Evolutionary conservation across 1,284 basidiomycete species (phyloP).

Genomic region (Mycosarcoma mackinlayi): DNA sequence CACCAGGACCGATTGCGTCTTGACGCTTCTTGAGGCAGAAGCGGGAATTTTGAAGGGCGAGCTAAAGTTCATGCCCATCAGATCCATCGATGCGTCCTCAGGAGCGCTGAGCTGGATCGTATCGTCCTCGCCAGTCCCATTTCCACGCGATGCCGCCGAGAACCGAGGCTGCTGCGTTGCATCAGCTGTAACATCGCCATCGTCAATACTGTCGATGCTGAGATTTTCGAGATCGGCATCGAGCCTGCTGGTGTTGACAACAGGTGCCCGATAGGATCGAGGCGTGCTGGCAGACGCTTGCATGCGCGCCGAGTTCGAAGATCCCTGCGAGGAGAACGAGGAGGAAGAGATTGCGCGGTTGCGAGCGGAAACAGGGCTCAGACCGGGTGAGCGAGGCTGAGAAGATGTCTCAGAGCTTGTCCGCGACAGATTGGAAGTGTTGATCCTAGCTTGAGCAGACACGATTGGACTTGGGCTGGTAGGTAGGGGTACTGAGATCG

Average conservation of each 20-base stretch:
- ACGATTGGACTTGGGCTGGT: conserved; percentile 29
- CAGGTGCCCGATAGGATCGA: neutral
- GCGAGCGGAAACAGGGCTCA: conserved; percentile 21
- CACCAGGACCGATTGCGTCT: conserved; percentile 18
- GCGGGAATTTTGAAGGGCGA: conserved; percentile 42
- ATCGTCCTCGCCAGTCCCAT: conserved; percentile 36
- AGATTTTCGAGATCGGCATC: conserved; percentile 33
- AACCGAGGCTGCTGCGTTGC: conserved; percentile 26
- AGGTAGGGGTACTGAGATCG: conserved; percentile 35
- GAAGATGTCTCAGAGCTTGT: conserved; percentile 15
- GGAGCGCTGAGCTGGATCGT: conserved; percentile 48
- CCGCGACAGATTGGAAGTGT: conserved; percentile 12
- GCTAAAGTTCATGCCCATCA: conserved; percentile 55
- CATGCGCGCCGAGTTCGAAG: conserved; percentile 12
- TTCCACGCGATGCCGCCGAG: neutral
- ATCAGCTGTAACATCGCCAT: conserved; percentile 34
- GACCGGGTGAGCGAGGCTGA: conserved; percentile 24
- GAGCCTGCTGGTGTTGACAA: neutral
- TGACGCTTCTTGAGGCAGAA: neutral
- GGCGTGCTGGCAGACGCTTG: conserved; percentile 12
- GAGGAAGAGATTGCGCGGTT: conserved; percentile 39
- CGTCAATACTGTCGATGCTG: conserved; percentile 10
- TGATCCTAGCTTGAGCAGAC: conserved; percentile 6
- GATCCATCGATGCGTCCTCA: conserved; percentile 53
- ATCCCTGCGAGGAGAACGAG: conserved; percentile 39